These are phyloP conservation scores for Glaciozyma antarctica DNA, from an alignment of 768 basidiomycete species.

Conservation along the genomic window DNA sequence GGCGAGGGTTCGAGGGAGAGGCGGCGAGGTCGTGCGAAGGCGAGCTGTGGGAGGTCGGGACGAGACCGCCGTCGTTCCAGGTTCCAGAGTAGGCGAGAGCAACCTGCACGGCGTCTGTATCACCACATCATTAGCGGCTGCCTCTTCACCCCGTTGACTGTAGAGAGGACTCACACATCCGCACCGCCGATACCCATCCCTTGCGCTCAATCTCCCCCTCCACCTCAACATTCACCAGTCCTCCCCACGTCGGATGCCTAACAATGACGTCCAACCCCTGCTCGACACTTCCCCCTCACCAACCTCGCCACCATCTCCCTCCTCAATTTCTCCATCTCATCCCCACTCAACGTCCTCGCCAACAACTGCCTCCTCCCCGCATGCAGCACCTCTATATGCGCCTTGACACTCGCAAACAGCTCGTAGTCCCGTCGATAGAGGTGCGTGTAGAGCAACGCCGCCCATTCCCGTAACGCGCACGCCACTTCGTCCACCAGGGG, in stretches of 20 bases:
- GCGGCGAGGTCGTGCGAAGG: not conserved
- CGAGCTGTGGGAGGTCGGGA: not conserved
- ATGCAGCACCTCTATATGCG: slow-evolving; percentile 83
- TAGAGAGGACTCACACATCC: slow-evolving; percentile 18
- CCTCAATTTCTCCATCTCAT: slow-evolving; percentile 72
- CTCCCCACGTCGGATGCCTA: slow-evolving; percentile 85
- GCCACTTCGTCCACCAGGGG: slow-evolving; percentile 97
- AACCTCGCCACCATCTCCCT: slow-evolving; percentile 78
- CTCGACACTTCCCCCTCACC: slow-evolving; percentile 77
- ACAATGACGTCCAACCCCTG: slow-evolving; percentile 93
- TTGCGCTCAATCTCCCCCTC: slow-evolving; percentile 4
- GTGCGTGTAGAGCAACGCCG: slow-evolving; percentile 80
- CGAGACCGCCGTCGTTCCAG: not conserved
- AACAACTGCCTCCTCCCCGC: slow-evolving; percentile 84
- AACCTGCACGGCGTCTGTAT: slow-evolving; percentile 63
- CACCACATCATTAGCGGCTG: slow-evolving; percentile 11
- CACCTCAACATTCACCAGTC: slow-evolving; percentile 55
- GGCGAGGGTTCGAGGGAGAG: not conserved
- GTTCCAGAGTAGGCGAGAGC: slow-evolving; percentile 56
- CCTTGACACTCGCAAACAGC: slow-evolving; percentile 72
- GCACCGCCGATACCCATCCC: slow-evolving; percentile 8
- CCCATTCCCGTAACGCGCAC: slow-evolving; percentile 92
- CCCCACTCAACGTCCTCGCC: slow-evolving; percentile 67
- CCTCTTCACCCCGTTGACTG: not conserved
- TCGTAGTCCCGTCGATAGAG: slow-evolving; percentile 80